Evolutionary conservation across 2,329 filamentous ascomycete genomes (phyloP).

Genomic region (Botrytis cinerea): DNA sequence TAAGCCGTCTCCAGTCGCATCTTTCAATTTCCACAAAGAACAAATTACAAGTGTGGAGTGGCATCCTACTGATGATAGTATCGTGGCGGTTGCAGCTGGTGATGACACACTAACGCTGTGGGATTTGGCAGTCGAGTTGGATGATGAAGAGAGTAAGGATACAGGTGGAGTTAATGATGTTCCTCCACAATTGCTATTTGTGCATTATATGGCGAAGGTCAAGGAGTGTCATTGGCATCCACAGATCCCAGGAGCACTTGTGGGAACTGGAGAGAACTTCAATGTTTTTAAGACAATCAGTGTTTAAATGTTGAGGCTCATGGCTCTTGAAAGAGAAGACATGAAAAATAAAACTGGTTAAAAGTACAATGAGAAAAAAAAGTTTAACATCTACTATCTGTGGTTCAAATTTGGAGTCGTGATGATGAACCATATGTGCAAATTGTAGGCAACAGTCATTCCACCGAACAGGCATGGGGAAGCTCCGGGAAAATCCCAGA

Average conservation of each 20-base stretch:
- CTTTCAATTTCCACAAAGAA: slow-evolving; percentile 93
- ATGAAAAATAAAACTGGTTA: background rate
- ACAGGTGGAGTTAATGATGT: slow-evolving; percentile 86
- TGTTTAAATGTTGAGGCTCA: slow-evolving; percentile 54
- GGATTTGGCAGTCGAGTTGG: slow-evolving; percentile 94
- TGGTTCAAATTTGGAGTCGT: background rate
- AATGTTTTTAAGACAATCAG: slow-evolving; percentile 83
- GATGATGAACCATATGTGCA: background rate
- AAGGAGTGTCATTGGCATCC: slow-evolving; percentile 98
- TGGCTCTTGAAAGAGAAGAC: background rate
- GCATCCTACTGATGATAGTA: slow-evolving; percentile 96
- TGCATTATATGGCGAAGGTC: slow-evolving; percentile 91
- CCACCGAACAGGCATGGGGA: background rate
- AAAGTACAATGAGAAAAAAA: slow-evolving; percentile 13
- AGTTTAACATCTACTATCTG: background rate
- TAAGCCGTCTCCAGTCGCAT: slow-evolving; percentile 80
- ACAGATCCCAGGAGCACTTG: slow-evolving; percentile 85
- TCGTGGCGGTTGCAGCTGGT: slow-evolving; percentile 86
- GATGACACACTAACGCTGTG: slow-evolving; percentile 95
- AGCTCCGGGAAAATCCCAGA: background rate
- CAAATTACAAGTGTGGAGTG: slow-evolving; percentile 96
- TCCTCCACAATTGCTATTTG: slow-evolving; percentile 91
- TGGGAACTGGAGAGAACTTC: slow-evolving; percentile 89
- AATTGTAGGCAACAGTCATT: background rate
- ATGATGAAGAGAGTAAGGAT: slow-evolving; percentile 94